A percentile compares a stretch with the other conserved stretches of the same genome.
Evolutionary conservation across 192 early-diverging fungal species (phyloP).

Genomic region (Backusella tarrabulga): DNA sequence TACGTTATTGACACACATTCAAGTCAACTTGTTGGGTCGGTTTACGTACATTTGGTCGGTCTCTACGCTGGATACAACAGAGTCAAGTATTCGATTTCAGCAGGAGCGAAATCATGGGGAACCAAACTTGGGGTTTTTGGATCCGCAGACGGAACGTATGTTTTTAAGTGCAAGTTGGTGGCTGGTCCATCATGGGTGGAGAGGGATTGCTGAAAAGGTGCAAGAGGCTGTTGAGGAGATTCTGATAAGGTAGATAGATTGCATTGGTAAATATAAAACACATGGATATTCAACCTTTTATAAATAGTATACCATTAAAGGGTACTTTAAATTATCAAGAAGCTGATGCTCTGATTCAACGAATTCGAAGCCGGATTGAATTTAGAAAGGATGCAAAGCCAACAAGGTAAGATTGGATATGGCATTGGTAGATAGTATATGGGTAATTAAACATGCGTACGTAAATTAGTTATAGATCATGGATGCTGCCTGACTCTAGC

Average conservation of each 20-base stretch:
- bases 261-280: slow-evolving; percentile 20
- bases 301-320: slow-evolving; percentile 58
- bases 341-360: slow-evolving; percentile 47
- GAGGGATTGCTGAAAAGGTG: slow-evolving; percentile 62
- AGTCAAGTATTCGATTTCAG: slow-evolving; percentile 40
- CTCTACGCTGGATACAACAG: slow-evolving; percentile 46
- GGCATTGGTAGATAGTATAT: too few relatives aligned
- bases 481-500: slow-evolving; percentile 59
- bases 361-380: slow-evolving; percentile 56
- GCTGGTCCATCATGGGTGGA: slow-evolving; percentile 88
- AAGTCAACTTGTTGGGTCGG: slow-evolving; percentile 90
- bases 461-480: slow-evolving; percentile 44
- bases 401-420: slow-evolving; percentile 11
- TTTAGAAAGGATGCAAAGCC: slow-evolving; percentile 36
- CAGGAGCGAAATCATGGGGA: slow-evolving; percentile 22
- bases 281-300: background rate
- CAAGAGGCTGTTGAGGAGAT: slow-evolving; percentile 64
- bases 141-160: slow-evolving; percentile 67
- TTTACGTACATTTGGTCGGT: slow-evolving; percentile 87
- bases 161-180: slow-evolving; percentile 93
- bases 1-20: slow-evolving; percentile 79
- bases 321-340: slow-evolving; percentile 58
- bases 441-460: too few relatives aligned
- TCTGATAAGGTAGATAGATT: slow-evolving; percentile 49
- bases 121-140: slow-evolving; percentile 38